Conservation (phyloP, 2,329 filamentous ascomycete genomes). For the Apiospora kogelbergensis region DNA sequence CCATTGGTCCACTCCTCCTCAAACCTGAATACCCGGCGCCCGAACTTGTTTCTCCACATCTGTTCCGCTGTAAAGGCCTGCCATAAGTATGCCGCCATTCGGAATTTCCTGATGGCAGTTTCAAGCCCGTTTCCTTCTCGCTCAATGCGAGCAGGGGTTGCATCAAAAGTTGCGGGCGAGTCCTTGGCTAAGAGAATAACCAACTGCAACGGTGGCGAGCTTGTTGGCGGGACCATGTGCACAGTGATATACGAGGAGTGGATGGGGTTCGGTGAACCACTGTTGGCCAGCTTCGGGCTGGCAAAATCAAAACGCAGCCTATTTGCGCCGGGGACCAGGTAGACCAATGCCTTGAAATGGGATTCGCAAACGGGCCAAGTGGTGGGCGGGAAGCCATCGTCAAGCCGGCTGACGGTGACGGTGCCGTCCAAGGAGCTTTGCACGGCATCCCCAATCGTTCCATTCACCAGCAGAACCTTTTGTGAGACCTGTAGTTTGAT, state of each 20-base stretch:
- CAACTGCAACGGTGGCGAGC: conserved; percentile 81
- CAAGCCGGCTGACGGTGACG: conserved; percentile 75
- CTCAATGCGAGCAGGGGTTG: conserved; percentile 70
- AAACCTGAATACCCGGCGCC: conserved; percentile 82
- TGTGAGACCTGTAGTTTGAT: conserved; percentile 70
- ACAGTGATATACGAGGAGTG: conserved; percentile 81
- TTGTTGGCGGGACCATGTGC: conserved; percentile 80
- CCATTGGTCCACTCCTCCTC: conserved; percentile 95
- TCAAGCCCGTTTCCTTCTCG: conserved; percentile 82
- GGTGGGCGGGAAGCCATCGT: conserved; percentile 80
- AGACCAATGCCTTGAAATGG: conserved; percentile 87
- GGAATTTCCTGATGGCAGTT: conserved; percentile 82
- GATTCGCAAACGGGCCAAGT: conserved; percentile 87
- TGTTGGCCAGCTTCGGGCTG: conserved; percentile 76
- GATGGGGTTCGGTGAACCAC: conserved; percentile 63
- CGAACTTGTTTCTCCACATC: conserved; percentile 87
- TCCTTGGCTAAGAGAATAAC: conserved; percentile 87
- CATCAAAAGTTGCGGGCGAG: conserved; percentile 82
- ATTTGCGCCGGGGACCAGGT: conserved; percentile 90
- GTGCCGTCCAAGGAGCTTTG: conserved; percentile 73
- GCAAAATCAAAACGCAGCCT: conserved; percentile 83
- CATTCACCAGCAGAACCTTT: conserved; percentile 80
- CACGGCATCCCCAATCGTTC: conserved; percentile 73
- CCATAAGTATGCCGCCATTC: conserved; percentile 95
- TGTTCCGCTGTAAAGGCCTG: conserved; percentile 96